Evolutionary conservation across 208 protist species (phyloP), one percentile per base, ranked within the genome.

Genomic region (Crithidia expoeki): DNA sequence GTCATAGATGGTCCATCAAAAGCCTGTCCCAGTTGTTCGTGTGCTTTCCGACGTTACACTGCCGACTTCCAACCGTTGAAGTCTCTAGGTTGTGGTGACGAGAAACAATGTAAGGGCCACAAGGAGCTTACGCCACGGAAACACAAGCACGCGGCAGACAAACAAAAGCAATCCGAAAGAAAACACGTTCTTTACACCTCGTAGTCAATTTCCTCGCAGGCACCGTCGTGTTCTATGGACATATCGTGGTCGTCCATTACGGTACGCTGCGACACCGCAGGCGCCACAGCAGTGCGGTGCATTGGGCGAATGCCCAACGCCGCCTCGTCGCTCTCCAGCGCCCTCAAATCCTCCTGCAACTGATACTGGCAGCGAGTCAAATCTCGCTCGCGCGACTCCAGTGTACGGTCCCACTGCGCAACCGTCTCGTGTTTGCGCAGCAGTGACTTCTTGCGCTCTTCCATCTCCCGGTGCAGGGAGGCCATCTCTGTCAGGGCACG

Each of bases 201-300:
- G 33, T 88, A 59, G 50, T 96, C 85, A 50, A 96, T 94, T 47
- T 96, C 91, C 44, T 94, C 92, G 28, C 84, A 81, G 21, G 85
- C 76, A 23, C 72, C 80, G 59, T 96, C 92, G 38, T 85, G 83
- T n/a, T 92, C 81, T 63, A 96, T 96, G 33, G 80, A 84, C 92
- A 96, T 96, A 70, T 93, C 88, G 56, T 94, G 67, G 52, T 96
- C 89, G 63, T 96, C 92, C 92, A 96, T 94, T 10, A 96, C 79
- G 9, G 83, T 85, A 1, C 89, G 80, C 63, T 90, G 89, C 6
- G 92, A 96, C 21, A 96, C 82, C 27, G 79, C 68, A 0, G 86
- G 84, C 0, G 71, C 72, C 23, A 90, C 74, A 16, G 64, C 68
- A 23, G 60, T 69, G 17, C 61, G 52, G 16, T 71, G 63, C 33